These are phyloP conservation scores for Acacia confusa DNA, from an alignment of 306 rosid species.

Conservation along the genomic window DNA sequence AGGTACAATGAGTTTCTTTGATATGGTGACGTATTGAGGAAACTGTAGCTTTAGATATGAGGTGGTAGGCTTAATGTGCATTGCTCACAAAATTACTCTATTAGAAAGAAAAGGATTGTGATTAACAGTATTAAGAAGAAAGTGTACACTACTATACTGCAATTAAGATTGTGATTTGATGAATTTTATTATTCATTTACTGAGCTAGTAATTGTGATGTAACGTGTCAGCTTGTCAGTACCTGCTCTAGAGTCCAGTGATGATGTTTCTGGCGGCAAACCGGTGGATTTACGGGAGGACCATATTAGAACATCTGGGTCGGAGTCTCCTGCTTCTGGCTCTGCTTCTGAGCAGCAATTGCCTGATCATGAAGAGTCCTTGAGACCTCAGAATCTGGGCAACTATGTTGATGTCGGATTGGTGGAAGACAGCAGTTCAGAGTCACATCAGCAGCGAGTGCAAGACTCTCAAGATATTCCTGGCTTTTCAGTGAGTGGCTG, in stretches of 20 bases:
- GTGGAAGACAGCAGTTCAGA: conserved; percentile 64
- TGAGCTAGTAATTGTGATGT: conserved; percentile 17
- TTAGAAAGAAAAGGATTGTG: not conserved
- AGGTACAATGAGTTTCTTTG: not conserved
- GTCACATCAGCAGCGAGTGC: conserved; percentile 64
- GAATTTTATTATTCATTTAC: conserved; percentile 8
- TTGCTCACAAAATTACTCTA: not conserved
- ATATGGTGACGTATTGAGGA: conserved; percentile 1
- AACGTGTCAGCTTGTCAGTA: conserved; percentile 57
- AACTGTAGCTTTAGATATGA: not conserved
- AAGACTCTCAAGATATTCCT: conserved; percentile 74
- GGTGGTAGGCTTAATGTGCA: not conserved
- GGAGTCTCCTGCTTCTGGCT: conserved; percentile 61
- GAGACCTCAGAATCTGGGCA: conserved; percentile 64
- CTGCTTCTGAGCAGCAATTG: conserved; percentile 63
- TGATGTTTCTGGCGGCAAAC: conserved; percentile 64
- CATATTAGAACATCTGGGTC: conserved; percentile 55
- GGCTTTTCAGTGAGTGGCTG: conserved; percentile 79
- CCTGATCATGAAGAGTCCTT: conserved; percentile 64
- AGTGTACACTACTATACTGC: not conserved
- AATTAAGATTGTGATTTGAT: not conserved
- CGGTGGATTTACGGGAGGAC: conserved; percentile 56
- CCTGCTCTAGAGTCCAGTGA: conserved; percentile 58
- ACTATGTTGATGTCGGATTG: conserved; percentile 69
- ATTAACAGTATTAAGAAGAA: not conserved